Evolutionary conservation across 75 land plant genomes (phyloP).

Genomic region (Gnetum montanum): DNA sequence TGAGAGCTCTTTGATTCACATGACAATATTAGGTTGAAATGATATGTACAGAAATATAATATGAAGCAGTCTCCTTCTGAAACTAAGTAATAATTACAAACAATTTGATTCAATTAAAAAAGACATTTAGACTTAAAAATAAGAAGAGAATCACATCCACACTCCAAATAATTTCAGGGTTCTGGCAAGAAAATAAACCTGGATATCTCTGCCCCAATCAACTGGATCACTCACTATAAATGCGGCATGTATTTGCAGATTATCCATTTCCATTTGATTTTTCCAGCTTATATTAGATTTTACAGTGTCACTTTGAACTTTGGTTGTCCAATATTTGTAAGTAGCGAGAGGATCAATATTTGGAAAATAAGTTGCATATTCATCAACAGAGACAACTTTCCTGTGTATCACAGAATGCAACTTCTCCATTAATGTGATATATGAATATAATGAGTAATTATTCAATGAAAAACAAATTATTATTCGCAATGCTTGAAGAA

Average conservation of each 20-base stretch:
- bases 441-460: neutral
- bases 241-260: slow-evolving; percentile 49
- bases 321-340: slow-evolving; percentile 51
- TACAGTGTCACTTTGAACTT: slow-evolving; percentile 2
- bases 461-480: neutral
- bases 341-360: slow-evolving; percentile 70
- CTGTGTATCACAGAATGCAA: slow-evolving; percentile 26
- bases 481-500: neutral
- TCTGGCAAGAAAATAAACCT: too few relatives aligned
- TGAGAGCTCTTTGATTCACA: too few relatives aligned
- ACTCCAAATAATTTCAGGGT: too few relatives aligned
- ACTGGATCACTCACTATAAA: slow-evolving; percentile 93
- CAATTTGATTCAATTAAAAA: neutral
- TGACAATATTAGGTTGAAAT: too few relatives aligned
- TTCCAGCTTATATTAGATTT: neutral
- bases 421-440: neutral
- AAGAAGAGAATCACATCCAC: too few relatives aligned
- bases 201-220: slow-evolving; percentile 97
- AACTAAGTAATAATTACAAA: too few relatives aligned
- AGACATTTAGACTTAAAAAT: too few relatives aligned
- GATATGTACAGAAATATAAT: neutral
- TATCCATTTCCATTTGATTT: slow-evolving; percentile 9
- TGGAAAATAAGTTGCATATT: slow-evolving; percentile 50
- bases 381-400: slow-evolving; percentile 81
- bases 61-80: neutral